Percentiles rank a stretch among this genome's conserved stretches.
phyloP scores from a whole-genome alignment of 257 asterid genomes.

The Solanum chiquidenum region DNA sequence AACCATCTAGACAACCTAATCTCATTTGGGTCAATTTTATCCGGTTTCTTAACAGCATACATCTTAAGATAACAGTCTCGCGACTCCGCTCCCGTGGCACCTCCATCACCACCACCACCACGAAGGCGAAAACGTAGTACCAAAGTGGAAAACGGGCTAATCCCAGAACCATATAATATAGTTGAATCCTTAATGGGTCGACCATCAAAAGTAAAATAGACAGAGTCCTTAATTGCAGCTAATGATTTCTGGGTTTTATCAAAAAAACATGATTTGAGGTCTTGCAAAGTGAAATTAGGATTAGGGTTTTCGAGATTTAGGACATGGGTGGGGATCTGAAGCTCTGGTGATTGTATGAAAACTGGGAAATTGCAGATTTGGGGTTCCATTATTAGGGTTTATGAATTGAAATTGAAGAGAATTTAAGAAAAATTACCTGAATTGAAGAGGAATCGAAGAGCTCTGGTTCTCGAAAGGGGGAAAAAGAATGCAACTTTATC shows the following conservation, averaged over 20 bases:
- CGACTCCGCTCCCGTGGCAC: conserved; percentile 94
- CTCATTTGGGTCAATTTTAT: conserved; percentile 76
- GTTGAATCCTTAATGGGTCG: conserved; percentile 43
- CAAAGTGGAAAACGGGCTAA: conserved; percentile 52
- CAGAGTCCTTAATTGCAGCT: conserved; percentile 2
- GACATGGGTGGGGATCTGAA: conserved; percentile 42
- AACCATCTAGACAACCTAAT: conserved; percentile 65
- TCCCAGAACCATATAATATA: conserved; percentile 9
- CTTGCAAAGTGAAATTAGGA: conserved; percentile 43
- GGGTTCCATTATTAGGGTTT: conserved; percentile 15
- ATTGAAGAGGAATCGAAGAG: neutral
- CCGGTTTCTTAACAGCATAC: conserved; percentile 81
- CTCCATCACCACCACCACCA: conserved; percentile 97
- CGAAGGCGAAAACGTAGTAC: conserved; percentile 39
- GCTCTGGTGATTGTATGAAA: conserved; percentile 54
- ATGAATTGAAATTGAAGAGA: neutral
- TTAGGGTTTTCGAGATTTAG: conserved; percentile 29
- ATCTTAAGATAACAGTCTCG: conserved; percentile 81
- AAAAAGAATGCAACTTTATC: too few relatives aligned
- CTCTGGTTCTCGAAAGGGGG: neutral
- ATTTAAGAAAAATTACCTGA: neutral
- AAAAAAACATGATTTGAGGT: conserved; percentile 40
- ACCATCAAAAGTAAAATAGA: conserved; percentile 59
- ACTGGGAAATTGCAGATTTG: conserved; percentile 25
- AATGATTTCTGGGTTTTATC: conserved; percentile 18